Percentiles rank a stretch among this genome's conserved stretches.
phyloP scores from a whole-genome alignment of 1,139 yeast species.

The Yamadazyma songkhlaensis region DNA sequence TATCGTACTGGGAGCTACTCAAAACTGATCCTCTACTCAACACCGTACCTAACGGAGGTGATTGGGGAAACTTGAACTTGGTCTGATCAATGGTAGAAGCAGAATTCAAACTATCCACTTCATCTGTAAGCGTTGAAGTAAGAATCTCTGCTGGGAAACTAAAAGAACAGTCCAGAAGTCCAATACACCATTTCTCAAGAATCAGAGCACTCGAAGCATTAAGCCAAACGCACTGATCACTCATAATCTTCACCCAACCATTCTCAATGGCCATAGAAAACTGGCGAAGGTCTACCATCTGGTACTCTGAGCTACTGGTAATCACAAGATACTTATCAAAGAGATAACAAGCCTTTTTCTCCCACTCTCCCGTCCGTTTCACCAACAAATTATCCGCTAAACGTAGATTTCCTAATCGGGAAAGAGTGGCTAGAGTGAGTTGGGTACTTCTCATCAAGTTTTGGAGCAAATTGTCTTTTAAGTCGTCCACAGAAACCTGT shows the following conservation, averaged over 20 bases:
- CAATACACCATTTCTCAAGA: slow-evolving; percentile 47
- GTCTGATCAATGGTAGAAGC: neutral
- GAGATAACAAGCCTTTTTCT: slow-evolving; percentile 24
- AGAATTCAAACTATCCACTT: slow-evolving; percentile 1
- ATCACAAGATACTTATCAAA: slow-evolving; percentile 33
- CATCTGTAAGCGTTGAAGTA: slow-evolving; percentile 32
- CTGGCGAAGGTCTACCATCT: slow-evolving; percentile 7
- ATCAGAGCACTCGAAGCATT: slow-evolving; percentile 24
- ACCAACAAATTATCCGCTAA: slow-evolving; percentile 34
- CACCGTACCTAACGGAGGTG: no score
- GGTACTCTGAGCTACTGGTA: neutral
- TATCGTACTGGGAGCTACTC: no score
- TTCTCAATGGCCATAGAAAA: slow-evolving; percentile 9
- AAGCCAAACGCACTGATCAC: slow-evolving; percentile 14
- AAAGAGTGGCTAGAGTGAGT: slow-evolving; percentile 24
- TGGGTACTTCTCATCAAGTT: slow-evolving; percentile 24
- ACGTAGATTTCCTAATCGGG: slow-evolving; percentile 34
- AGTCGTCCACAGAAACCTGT: slow-evolving; percentile 11
- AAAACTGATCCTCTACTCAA: no score
- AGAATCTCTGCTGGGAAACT: slow-evolving; percentile 34
- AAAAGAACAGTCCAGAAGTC: slow-evolving; percentile 32
- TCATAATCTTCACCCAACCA: slow-evolving; percentile 6
- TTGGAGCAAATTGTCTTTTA: slow-evolving; percentile 30
- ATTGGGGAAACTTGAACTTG: no score
- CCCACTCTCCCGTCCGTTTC: slow-evolving; percentile 8